Conservation (phyloP, 2,329 filamentous ascomycete species). For the Fusarium liriodendri region DNA sequence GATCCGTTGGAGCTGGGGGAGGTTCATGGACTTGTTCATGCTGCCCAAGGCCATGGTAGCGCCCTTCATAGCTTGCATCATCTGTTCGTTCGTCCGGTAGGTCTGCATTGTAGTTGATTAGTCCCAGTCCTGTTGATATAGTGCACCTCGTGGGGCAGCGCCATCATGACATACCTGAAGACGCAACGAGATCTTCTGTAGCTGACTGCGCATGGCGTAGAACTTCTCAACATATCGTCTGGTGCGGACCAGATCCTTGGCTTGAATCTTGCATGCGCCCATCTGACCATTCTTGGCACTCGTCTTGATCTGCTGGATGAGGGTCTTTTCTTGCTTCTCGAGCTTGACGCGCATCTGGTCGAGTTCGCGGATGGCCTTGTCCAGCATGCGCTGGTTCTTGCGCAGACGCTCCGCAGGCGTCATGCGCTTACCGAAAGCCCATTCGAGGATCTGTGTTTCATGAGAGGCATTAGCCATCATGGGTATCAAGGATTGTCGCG, state of each 20-base stretch:
- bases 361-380: constrained; percentile 96
- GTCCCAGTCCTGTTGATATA: not conserved
- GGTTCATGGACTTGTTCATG: constrained; percentile 99
- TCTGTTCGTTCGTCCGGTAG: constrained; percentile 97
- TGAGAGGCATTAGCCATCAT: constrained; percentile 35
- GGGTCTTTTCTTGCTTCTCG: constrained; percentile 98
- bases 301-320: constrained; percentile 96
- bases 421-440: constrained; percentile 99
- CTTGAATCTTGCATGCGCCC: constrained; percentile 98
- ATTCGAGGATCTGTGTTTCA: constrained; percentile 84
- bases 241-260: constrained; percentile 94
- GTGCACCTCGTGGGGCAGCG: not conserved
- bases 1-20: constrained; percentile 93
- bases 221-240: constrained; percentile 97
- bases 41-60: constrained; percentile 91
- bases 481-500: constrained; percentile 14
- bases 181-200: constrained; percentile 94
- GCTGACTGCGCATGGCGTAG: constrained; percentile 95
- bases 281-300: constrained; percentile 98
- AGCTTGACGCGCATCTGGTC: constrained; percentile 95
- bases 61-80: constrained; percentile 99
- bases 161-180: constrained; percentile 75
- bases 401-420: constrained; percentile 92
- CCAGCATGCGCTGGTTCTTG: constrained; percentile 95
- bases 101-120: constrained; percentile 67